Conservation (phyloP, 352 stramenopile species). For the Pythium apleroticum region DNA sequence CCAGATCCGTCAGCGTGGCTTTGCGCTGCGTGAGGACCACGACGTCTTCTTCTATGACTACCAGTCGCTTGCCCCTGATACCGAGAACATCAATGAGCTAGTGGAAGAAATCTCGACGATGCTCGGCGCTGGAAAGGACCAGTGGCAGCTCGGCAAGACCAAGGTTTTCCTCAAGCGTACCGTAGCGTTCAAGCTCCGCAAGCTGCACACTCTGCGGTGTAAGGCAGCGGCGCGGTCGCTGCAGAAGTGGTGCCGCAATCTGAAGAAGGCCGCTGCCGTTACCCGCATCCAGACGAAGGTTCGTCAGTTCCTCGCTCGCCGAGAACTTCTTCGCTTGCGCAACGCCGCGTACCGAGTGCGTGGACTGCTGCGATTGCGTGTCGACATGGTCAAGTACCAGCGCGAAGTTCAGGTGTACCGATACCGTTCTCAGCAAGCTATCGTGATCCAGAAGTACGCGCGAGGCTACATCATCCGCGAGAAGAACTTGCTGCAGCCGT, state of each 20-base stretch:
- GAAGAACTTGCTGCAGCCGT: conserved; percentile 73
- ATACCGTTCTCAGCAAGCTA: conserved; percentile 44
- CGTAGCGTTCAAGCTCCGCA: conserved; percentile 80
- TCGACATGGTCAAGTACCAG: conserved; percentile 69
- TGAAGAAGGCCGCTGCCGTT: conserved; percentile 53
- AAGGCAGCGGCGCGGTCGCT: conserved; percentile 79
- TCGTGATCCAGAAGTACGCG: conserved; percentile 74
- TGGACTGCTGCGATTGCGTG: conserved; percentile 52
- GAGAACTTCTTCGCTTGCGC: conserved; percentile 45
- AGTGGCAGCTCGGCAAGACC: conserved; percentile 88
- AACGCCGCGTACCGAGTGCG: conserved; percentile 64
- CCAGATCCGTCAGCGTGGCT: conserved; percentile 87
- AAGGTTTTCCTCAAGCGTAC: conserved; percentile 87
- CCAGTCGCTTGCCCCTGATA: conserved; percentile 78
- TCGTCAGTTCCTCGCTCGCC: conserved; percentile 68
- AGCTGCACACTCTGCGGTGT: conserved; percentile 77
- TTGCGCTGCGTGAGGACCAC: conserved; percentile 86
- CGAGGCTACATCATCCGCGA: conserved; percentile 76
- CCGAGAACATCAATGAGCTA: conserved; percentile 83
- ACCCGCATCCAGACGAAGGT: conserved; percentile 75
- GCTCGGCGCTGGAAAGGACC: conserved; percentile 82
- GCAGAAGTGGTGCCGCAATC: conserved; percentile 83
- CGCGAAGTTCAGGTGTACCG: conserved; percentile 50
- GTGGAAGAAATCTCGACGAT: conserved; percentile 85
- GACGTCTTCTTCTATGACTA: conserved; percentile 92